These are phyloP conservation scores for Naganishia randhawae DNA, from an alignment of 768 basidiomycete genomes.

Conservation along the genomic window DNA sequence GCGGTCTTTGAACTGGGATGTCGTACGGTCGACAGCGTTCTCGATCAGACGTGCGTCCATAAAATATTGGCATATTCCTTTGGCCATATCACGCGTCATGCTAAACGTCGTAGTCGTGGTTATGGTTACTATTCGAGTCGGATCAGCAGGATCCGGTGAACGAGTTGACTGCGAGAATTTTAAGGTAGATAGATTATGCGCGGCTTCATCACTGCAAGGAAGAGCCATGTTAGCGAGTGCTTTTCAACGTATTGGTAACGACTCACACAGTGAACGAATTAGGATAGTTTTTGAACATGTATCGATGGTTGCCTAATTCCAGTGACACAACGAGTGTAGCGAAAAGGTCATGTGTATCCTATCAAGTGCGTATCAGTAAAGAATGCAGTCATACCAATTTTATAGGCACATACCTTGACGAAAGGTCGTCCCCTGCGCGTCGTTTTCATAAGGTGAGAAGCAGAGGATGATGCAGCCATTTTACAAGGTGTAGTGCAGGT, in stretches of 20 bases:
- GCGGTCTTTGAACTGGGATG: constrained; percentile 92
- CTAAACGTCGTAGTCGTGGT: constrained; percentile 99
- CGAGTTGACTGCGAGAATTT: constrained; percentile 99
- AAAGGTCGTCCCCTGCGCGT: constrained; percentile 92
- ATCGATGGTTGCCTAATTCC: constrained; percentile 79
- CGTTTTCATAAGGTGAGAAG: constrained; percentile 79
- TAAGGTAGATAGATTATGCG: constrained; percentile 83
- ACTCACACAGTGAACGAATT: constrained; percentile 94
- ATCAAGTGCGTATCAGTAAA: not conserved
- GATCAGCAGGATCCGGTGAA: constrained; percentile 95
- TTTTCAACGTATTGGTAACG: not conserved
- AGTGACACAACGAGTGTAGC: constrained; percentile 94
- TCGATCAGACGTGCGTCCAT: constrained; percentile 98
- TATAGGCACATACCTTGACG: constrained; percentile 64
- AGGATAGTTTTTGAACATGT: constrained; percentile 90
- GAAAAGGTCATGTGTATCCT: constrained; percentile 98
- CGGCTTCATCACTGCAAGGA: constrained; percentile 79
- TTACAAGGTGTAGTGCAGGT: constrained; percentile 17
- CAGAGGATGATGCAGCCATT: constrained; percentile 53
- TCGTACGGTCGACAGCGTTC: constrained; percentile 84
- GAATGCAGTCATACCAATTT: not conserved
- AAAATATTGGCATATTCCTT: constrained; percentile 98
- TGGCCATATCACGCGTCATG: constrained; percentile 99
- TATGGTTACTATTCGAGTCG: constrained; percentile 94
- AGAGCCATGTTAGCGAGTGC: not conserved